phyloP scores from a whole-genome alignment of 1,284 basidiomycete species.

The Tausonia pullulans region DNA sequence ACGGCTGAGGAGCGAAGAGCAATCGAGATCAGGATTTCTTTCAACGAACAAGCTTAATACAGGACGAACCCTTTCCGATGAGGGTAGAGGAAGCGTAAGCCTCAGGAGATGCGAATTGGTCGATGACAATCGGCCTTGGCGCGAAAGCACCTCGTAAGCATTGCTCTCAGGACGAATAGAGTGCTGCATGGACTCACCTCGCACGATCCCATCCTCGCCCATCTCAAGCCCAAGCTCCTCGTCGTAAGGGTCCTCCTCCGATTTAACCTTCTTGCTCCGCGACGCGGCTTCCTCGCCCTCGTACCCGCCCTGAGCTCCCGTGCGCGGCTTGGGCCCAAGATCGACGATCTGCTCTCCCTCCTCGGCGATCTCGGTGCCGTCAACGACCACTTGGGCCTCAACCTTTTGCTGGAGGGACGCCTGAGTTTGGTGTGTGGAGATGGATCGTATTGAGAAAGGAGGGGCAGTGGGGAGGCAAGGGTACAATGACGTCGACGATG shows the following conservation, averaged over 20 bases:
- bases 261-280: background rate
- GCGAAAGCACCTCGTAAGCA: background rate
- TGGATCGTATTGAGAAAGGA: background rate
- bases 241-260: background rate
- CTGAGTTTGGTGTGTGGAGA: background rate
- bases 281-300: background rate
- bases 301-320: background rate
- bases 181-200: background rate
- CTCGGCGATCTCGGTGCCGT: background rate
- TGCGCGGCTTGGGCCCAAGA: background rate
- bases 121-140: constrained; percentile 5
- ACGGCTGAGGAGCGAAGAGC: background rate
- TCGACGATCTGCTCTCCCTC: background rate
- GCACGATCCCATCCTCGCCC: background rate
- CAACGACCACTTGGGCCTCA: background rate
- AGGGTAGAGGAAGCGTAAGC: background rate
- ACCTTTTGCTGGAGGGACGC: background rate
- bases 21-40: background rate
- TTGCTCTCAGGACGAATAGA: no score
- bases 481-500: background rate
- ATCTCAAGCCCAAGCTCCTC: background rate
- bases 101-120: constrained; percentile 14
- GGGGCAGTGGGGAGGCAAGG: background rate
- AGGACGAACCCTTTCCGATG: background rate
- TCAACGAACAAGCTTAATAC: background rate